These are phyloP conservation scores for Venturia oleaginea DNA, from an alignment of 2,329 filamentous ascomycete genomes.

Conservation along the genomic window DNA sequence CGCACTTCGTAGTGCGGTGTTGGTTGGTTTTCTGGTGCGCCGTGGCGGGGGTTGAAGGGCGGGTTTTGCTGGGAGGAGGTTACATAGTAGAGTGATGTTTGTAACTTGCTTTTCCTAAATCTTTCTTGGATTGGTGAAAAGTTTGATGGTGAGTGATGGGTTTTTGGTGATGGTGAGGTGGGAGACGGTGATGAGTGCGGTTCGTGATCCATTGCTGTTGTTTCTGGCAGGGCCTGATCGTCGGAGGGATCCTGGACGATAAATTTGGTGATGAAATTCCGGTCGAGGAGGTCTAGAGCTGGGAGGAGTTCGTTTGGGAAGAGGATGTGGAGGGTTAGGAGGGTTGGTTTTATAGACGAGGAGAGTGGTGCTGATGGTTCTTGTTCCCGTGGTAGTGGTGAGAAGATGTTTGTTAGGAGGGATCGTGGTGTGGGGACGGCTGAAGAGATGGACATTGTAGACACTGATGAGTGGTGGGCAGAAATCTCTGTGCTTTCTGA, in stretches of 20 bases:
- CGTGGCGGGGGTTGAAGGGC: slow-evolving; percentile 17
- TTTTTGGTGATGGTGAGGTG: neutral
- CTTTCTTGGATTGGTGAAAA: neutral
- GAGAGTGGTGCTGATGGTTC: slow-evolving; percentile 28
- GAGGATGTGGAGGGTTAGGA: slow-evolving; percentile 77
- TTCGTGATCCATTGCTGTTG: neutral
- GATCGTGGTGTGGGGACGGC: slow-evolving; percentile 10
- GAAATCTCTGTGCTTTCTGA: too few relatives aligned
- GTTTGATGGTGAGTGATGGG: neutral
- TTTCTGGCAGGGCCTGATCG: neutral
- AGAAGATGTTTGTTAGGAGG: slow-evolving; percentile 16
- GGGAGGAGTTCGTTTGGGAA: slow-evolving; percentile 75
- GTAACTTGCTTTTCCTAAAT: slow-evolving; percentile 11
- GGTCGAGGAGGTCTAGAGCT: slow-evolving; percentile 80
- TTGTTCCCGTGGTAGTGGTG: slow-evolving; percentile 16
- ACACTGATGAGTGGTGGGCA: neutral
- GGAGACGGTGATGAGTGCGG: neutral
- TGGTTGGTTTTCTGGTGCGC: neutral
- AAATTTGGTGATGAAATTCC: slow-evolving; percentile 56
- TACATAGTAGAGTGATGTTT: slow-evolving; percentile 48
- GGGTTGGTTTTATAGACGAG: slow-evolving; percentile 32
- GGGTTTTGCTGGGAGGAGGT: slow-evolving; percentile 45
- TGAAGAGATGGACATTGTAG: neutral
- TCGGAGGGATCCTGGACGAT: slow-evolving; percentile 11
- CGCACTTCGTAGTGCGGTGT: slow-evolving; percentile 58